Base-by-base conservation (phyloP, 495 filamentous ascomycete species). In the Neurospora sp. region DNA sequence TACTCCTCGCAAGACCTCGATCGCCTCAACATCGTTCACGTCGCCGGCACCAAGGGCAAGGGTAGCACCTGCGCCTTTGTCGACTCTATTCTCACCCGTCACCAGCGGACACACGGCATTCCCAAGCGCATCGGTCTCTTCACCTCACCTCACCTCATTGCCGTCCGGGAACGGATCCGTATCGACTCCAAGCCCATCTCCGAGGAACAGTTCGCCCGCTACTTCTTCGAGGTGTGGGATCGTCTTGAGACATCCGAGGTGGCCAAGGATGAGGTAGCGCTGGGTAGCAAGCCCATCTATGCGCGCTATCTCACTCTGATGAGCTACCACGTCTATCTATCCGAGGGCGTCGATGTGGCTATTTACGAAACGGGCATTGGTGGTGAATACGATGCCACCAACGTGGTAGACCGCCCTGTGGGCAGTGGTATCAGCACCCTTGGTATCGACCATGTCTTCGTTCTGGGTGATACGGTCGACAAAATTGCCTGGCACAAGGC, bases 401-500 rank as follows among this genome's bases (percentile, higher is more conserved):
- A 99, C 77, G 87, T 98, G n/a, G 88, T 98, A 21, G 85, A 87
- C 24, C 82, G 86, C 34, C 95, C 95, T 8, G 88, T 88, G 17
- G 92, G 89, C 3, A 88, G 88, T 4, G 94, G 90, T 1, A 92
- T 99, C 62, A 93, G 90, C 15, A 94, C 90, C 69, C 84, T 99
- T 34, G 96, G 94, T 9, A 97, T 99, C 75, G 96, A 99, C 76
- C 96, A 99, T 77, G 89, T 90, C 17, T 86, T 84, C 19, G 84
- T 94, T 79, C 87, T 99, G 39, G 96, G 96, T 17, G 81, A 88
- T 40, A 96, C 96, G 0, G 90, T 97, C 54, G 92, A 94, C 69
- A 87, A 94, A 75, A 99, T 99, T 74, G 95, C 96, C 5, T 98
- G 96, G 96, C 95, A 99, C 78, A 98, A 99, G 81, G 92, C 88